Evolutionary conservation across 352 stramenopile genomes (phyloP), one percentile per base, ranked within the genome.

Genomic region (Halophytophthora polymorphica): DNA sequence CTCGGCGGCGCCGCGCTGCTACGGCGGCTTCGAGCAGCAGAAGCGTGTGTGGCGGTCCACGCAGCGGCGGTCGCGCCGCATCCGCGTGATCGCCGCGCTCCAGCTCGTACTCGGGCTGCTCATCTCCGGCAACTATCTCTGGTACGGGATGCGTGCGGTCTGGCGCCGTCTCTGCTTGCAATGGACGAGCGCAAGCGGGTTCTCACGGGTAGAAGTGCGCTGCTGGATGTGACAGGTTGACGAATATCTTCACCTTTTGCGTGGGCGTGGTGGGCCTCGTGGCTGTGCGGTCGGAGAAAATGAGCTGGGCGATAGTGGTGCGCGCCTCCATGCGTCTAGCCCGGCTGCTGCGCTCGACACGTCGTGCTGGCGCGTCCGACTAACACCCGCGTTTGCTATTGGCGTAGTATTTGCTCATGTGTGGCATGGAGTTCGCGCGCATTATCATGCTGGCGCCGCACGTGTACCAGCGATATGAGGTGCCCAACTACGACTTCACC

Each of bases 281-380:
- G 36, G 80, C 83, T n/a, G 81, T 81, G 47, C 76, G 71, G 21
- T 87, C 78, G 0, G 83, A 93, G 42, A 77, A 83, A 52, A 80
- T 86, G 60, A 89, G 82, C 54, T 89, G 81, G 78, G 85, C 79
- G 18, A 47, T 90, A 34, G 75, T 93, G 66, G 79, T 87, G 45
- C 53, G 78, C 68, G 34, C 15, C 33, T 50, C 13, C 21, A 42
- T 29, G 47, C 52, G 11, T 7, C 29, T 43, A n/a, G n/a, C n/a
- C n/a, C n/a, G n/a, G n/a, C n/a, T n/a, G n/a, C n/a, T n/a, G n/a
- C n/a, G n/a, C n/a, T n/a, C n/a, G n/a, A n/a, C n/a, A n/a, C n/a
- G n/a, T n/a, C 18, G 35, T n/a, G 7, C 6, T n/a, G 4, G 19
- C 17, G 15, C 51, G 40, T 15, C 18, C 38, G 11, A 31, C 42